These are phyloP conservation scores for Nicotiana tomentosiformis DNA, from an alignment of 257 asterid species.

Conservation along the genomic window DNA sequence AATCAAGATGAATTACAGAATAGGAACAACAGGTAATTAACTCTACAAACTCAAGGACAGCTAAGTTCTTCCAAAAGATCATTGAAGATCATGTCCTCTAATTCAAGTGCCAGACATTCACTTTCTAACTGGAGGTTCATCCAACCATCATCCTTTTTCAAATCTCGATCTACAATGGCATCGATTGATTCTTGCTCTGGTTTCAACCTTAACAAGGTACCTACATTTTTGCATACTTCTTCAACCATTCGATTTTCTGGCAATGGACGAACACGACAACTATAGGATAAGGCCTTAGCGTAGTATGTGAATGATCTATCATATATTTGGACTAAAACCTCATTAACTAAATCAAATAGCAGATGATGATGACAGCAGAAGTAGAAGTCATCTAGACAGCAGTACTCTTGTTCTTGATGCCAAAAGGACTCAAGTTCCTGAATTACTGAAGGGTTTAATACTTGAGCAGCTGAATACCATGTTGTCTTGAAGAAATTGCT, in stretches of 20 bases:
- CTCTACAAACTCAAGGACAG: slow-evolving; percentile 16
- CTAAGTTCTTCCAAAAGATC: slow-evolving; percentile 58
- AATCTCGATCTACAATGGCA: slow-evolving; percentile 33
- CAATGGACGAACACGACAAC: slow-evolving; percentile 40
- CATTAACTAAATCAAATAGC: slow-evolving; percentile 64
- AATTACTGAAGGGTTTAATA: slow-evolving; percentile 38
- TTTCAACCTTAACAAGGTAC: slow-evolving; percentile 25
- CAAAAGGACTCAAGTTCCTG: slow-evolving; percentile 51
- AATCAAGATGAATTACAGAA: not conserved
- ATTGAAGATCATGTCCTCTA: slow-evolving; percentile 58
- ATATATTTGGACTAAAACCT: slow-evolving; percentile 38
- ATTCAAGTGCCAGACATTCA: slow-evolving; percentile 49
- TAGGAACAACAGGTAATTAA: not conserved
- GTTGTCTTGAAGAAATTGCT: slow-evolving; percentile 23
- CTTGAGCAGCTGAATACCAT: slow-evolving; percentile 50
- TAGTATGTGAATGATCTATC: slow-evolving; percentile 51
- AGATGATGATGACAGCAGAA: slow-evolving; percentile 58
- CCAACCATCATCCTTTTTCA: slow-evolving; percentile 55
- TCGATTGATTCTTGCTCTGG: slow-evolving; percentile 43
- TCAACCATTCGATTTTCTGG: slow-evolving; percentile 43
- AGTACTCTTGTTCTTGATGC: slow-evolving; percentile 36
- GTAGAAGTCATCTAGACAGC: slow-evolving; percentile 24
- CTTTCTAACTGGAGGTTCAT: slow-evolving; percentile 75
- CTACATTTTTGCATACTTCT: slow-evolving; percentile 32
- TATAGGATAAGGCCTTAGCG: slow-evolving; percentile 48